phyloP scores from a whole-genome alignment of 768 basidiomycete genomes.

The Lanmaoa rubissima region DNA sequence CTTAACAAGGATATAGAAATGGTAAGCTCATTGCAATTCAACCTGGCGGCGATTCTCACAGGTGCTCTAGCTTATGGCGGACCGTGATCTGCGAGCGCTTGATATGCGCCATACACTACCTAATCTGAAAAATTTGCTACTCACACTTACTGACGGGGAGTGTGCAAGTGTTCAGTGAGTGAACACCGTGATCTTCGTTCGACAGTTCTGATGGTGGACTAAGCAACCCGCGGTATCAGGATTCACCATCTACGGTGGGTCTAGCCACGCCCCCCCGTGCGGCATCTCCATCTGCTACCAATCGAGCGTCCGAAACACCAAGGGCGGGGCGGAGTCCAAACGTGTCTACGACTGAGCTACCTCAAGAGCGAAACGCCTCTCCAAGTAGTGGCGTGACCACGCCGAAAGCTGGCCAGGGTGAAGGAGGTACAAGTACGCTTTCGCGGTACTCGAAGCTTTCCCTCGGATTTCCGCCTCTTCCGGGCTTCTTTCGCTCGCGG shows the following conservation, averaged over 20 bases:
- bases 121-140: conserved; percentile 90
- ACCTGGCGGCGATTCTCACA: conserved; percentile 3
- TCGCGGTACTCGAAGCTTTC: conserved; percentile 42
- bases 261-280: conserved; percentile 25
- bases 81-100: conserved; percentile 82
- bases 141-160: conserved; percentile 79
- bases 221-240: conserved; percentile 20
- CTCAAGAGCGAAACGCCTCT: conserved; percentile 40
- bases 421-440: conserved; percentile 31
- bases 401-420: conserved; percentile 42
- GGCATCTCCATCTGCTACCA: conserved; percentile 13
- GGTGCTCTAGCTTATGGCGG: conserved; percentile 74
- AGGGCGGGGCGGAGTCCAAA: conserved; percentile 23
- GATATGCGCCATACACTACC: conserved; percentile 96
- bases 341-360: conserved; percentile 16
- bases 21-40: conserved; percentile 40
- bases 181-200: neutral
- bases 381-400: conserved; percentile 57
- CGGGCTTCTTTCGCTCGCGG: conserved; percentile 61
- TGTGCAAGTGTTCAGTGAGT: conserved; percentile 47
- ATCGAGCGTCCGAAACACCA: conserved; percentile 25
- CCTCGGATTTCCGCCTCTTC: conserved; percentile 59
- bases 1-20: conserved; percentile 97
- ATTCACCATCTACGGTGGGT: conserved; percentile 23
- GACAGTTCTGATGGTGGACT: conserved; percentile 10